These are phyloP conservation scores for Keithomyces neogunnii DNA, from an alignment of 2,329 filamentous ascomycete species.

Conservation along the genomic window DNA sequence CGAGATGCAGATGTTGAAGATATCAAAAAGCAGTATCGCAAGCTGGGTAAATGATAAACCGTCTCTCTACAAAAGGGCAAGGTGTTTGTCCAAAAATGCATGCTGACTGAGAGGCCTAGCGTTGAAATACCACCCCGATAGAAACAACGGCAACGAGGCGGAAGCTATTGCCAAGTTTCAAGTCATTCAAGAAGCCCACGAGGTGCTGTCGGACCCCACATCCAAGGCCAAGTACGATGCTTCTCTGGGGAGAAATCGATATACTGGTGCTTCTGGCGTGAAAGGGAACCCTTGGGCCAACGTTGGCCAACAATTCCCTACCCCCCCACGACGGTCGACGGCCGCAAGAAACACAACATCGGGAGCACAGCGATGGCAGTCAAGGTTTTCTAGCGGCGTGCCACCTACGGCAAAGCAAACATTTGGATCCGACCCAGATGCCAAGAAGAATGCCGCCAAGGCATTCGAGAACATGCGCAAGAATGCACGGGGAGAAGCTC, in stretches of 20 bases:
- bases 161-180: slow-evolving; percentile 80
- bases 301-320: slow-evolving; percentile 38
- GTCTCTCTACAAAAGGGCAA: neutral
- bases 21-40: slow-evolving; percentile 79
- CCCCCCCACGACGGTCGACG: slow-evolving; percentile 36
- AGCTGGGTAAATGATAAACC: slow-evolving; percentile 52
- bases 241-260: slow-evolving; percentile 30
- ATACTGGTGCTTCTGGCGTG: slow-evolving; percentile 43
- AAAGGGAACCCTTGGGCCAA: slow-evolving; percentile 50
- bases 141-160: slow-evolving; percentile 73
- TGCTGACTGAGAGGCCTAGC: slow-evolving; percentile 39
- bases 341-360: slow-evolving; percentile 21
- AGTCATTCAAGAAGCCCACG: slow-evolving; percentile 77
- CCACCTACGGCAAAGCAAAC: slow-evolving; percentile 34
- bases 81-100: neutral
- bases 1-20: slow-evolving; percentile 61
- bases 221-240: slow-evolving; percentile 46
- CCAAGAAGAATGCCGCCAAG: slow-evolving; percentile 31
- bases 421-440: slow-evolving; percentile 23
- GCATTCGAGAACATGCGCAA: slow-evolving; percentile 37
- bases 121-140: slow-evolving; percentile 79
- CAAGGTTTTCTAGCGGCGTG: slow-evolving; percentile 30
- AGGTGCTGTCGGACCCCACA: slow-evolving; percentile 52
- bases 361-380: slow-evolving; percentile 37
- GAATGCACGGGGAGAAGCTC: slow-evolving; percentile 17